Evolutionary conservation across 495 filamentous ascomycete genomes (phyloP).

Genomic region (Penicillium soppii): DNA sequence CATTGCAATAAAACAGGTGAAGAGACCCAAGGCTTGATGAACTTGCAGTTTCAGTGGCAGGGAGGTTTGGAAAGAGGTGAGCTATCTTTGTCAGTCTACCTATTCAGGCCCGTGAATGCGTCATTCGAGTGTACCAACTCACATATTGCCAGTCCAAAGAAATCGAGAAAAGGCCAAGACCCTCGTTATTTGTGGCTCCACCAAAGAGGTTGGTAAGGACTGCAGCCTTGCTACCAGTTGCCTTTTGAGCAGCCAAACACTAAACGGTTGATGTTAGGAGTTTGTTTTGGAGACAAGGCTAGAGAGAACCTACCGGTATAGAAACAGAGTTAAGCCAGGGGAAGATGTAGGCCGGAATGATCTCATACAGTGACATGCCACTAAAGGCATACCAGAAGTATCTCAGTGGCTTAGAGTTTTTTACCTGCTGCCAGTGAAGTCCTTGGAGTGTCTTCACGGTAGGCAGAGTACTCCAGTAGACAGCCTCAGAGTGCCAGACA

Average conservation of each 20-base stretch:
- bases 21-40: constrained; percentile 13
- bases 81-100: constrained; percentile 19
- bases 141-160: constrained; percentile 61
- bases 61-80: constrained; percentile 32
- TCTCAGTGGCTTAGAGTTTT: constrained; percentile 29
- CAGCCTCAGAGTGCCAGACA: constrained; percentile 53
- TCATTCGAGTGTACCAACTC: constrained; percentile 2
- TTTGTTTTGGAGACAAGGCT: background rate
- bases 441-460: constrained; percentile 28
- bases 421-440: constrained; percentile 32
- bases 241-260: constrained; percentile 46
- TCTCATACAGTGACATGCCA: constrained; percentile 45
- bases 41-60: constrained; percentile 30
- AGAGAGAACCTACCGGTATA: constrained; percentile 36
- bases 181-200: constrained; percentile 52
- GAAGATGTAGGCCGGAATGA: constrained; percentile 57
- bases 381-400: constrained; percentile 34
- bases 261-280: constrained; percentile 12
- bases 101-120: background rate
- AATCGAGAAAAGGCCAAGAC: constrained; percentile 46
- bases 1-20: constrained; percentile 22
- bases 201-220: constrained; percentile 50
- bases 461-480: constrained; percentile 38
- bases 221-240: constrained; percentile 26
- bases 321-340: constrained; percentile 53